A percentile compares a stretch with the other conserved stretches of the same genome.
These are phyloP conservation scores for Carallia brachiata DNA, from an alignment of 345 rosid genomes.

Conservation along the genomic window DNA sequence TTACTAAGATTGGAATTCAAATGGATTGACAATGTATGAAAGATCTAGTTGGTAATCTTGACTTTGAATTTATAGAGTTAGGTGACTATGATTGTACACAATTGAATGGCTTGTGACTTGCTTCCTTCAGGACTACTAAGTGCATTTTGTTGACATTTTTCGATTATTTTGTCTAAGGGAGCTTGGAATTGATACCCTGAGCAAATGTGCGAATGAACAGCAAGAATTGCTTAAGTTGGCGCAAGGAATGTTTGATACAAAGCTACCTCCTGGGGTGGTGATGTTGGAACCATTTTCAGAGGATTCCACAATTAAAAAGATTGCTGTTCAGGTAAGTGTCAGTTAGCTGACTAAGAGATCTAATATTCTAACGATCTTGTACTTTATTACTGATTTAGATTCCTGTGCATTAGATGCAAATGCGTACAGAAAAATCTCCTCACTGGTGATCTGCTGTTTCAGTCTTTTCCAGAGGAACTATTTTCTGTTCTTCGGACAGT, in stretches of 20 bases:
- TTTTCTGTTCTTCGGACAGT: constrained; percentile 89
- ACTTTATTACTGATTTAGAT: too few relatives aligned
- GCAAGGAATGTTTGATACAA: constrained; percentile 81
- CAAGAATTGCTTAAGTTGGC: constrained; percentile 74
- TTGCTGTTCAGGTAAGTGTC: constrained; percentile 59
- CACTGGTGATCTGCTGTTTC: neutral
- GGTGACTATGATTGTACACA: neutral
- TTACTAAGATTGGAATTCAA: neutral
- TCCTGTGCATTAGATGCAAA: too few relatives aligned
- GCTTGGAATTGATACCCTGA: constrained; percentile 69
- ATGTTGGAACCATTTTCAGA: constrained; percentile 87
- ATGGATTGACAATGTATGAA: constrained; percentile 4
- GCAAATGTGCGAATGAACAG: constrained; percentile 58
- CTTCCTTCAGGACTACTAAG: constrained; percentile 1
- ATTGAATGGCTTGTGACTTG: neutral
- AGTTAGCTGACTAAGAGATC: neutral
- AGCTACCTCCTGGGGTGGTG: constrained; percentile 75
- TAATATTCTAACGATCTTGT: too few relatives aligned
- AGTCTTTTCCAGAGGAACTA: constrained; percentile 94
- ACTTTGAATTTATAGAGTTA: too few relatives aligned
- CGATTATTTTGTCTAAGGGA: constrained; percentile 45
- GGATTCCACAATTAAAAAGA: constrained; percentile 73
- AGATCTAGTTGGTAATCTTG: neutral
- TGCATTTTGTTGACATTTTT: constrained; percentile 10
- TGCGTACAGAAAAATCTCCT: too few relatives aligned